Evolutionary conservation across 225 moss, liverwort and hornwort genomes (phyloP).

Genomic region (Polytrichum commune): DNA sequence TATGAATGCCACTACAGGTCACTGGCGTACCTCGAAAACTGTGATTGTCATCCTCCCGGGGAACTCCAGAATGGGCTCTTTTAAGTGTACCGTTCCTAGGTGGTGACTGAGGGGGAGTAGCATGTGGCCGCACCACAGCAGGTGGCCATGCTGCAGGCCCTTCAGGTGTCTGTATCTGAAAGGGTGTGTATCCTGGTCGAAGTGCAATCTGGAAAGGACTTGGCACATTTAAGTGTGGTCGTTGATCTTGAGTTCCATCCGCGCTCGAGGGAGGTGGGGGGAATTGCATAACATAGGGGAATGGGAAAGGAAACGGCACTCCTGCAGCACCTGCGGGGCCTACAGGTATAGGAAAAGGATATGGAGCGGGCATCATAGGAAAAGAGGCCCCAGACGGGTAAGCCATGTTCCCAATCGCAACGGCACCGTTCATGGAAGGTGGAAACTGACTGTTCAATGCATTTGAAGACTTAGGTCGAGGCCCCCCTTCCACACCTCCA

Average conservation of each 20-base stretch:
- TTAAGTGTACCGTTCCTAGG: slow-evolving; percentile 29
- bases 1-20: too few species aligned
- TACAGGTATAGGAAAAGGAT: slow-evolving; percentile 53
- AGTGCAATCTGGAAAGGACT: slow-evolving; percentile 53
- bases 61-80: slow-evolving; percentile 33
- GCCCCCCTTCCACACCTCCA: slow-evolving; percentile 11
- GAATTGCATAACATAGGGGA: slow-evolving; percentile 71
- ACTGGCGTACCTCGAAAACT: slow-evolving; percentile 44
- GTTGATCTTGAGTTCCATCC: slow-evolving; percentile 44
- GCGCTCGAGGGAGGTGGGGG: slow-evolving; percentile 37
- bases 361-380: slow-evolving; percentile 57
- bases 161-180: slow-evolving; percentile 55
- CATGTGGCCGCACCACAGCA: slow-evolving; percentile 51
- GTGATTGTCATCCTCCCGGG: slow-evolving; percentile 55
- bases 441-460: slow-evolving; percentile 12
- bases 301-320: slow-evolving; percentile 55
- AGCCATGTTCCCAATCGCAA: slow-evolving; percentile 37
- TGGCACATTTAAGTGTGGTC: slow-evolving; percentile 16
- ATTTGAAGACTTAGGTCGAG: slow-evolving; percentile 5
- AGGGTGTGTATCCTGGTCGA: slow-evolving; percentile 42
- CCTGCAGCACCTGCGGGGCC: slow-evolving; percentile 37
- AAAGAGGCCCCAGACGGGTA: slow-evolving; percentile 38
- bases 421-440: slow-evolving; percentile 26
- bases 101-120: slow-evolving; percentile 63
- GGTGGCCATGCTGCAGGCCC: slow-evolving; percentile 37